Base-by-base conservation (phyloP, 306 rosid genomes). In the Vigna unguiculata region DNA sequence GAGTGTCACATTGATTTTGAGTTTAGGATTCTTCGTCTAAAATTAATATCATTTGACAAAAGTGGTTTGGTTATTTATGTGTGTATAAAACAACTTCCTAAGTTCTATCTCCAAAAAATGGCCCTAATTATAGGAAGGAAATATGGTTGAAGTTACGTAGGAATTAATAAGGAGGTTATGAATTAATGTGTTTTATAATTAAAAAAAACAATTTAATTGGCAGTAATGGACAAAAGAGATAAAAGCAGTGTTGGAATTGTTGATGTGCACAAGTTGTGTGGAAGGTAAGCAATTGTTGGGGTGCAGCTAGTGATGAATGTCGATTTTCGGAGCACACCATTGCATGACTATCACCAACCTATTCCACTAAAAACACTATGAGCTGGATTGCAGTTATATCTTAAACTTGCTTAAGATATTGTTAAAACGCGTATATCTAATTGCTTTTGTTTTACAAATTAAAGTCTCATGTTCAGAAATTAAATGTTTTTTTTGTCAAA, bases 351-450 rank as follows among this genome's bases (percentile, higher is more conserved):
- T 34, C 34, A 71, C 9, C 64, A 32, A 22, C 20, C 32, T 30
- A 3, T 62, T 34, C 47, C 68, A 62, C 34, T 6, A 16, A 60
- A 28, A 5, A n/a, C 68, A 61, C 46, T 15, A 61, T 36, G 69
- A 63, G 69, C 69, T 63, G 69, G 69, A 63, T 38, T n/a, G 30
- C 69, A 38, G 69, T 38, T 10, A 38, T 9, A 32, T n/a, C 2
- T 9, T 40, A 7, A 61, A 24, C 46, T 61, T 60, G 21, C 9
- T 1, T 25, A 24, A 4, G 6, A 25, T 4, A 24, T 24, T 13
- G 0, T 58, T 14, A 5, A 25, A 58, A 57, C 36, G 34, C 24
- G 63, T 3, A 1, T 55, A 24, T 57, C 38, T 24, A 5, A 5
- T 57, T 58, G n/a, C 0, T 1, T 25, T 25, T 58, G 19, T 25